Base-by-base conservation (phyloP, 2,329 filamentous ascomycete genomes). In the Arthroderma sp. region DNA sequence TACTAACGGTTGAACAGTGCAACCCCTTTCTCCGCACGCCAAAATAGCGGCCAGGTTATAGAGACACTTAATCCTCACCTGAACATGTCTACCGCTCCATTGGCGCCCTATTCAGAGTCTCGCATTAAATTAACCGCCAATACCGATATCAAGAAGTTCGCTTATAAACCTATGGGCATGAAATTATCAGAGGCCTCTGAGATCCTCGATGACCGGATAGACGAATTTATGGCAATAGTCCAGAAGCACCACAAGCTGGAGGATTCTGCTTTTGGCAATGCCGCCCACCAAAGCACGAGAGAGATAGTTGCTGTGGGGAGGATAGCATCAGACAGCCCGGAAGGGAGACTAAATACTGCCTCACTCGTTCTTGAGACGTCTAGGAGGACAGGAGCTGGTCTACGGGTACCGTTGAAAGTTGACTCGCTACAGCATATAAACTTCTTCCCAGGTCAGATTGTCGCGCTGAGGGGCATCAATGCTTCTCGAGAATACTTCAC, bases 361-460 rank as follows among this genome's bases (percentile, higher is more conserved):
- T 95, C 89, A 1, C 74, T 97, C 17, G 85, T 96, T 2, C 78
- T 98, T 1, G 93, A 98, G 73, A 91, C 86, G 19, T 95, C 90
- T 23, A 79, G 91, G 63, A 80, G 88, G 31, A 88, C 83, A 64
- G 93, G 93, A 37, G 88, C 86, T 62, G 93, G 91, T 3, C 76
- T 88, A 58, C 81, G 93, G 58, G 81, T 96, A 31, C 87, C 89
- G 3, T 72, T 98, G 17, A 88, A 88, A 62, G 76, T 96, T 58
- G 81, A 86, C 60, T 79, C 79, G 1, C 70, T 95, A 1, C 74
- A 77, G 62, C 80, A 73, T 1, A 93, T 86, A 72, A 86, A 88
- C 67, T 88, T 97, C 75, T 97, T 97, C 68, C 93, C 91, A 0
- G 93, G 93, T 4, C 91, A 97, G 68, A 89, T 97, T 55, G 88